Evolutionary conservation across 768 basidiomycete species (phyloP), one percentile per base, ranked within the genome.

Genomic region (Sistotremastrum suecicum): DNA sequence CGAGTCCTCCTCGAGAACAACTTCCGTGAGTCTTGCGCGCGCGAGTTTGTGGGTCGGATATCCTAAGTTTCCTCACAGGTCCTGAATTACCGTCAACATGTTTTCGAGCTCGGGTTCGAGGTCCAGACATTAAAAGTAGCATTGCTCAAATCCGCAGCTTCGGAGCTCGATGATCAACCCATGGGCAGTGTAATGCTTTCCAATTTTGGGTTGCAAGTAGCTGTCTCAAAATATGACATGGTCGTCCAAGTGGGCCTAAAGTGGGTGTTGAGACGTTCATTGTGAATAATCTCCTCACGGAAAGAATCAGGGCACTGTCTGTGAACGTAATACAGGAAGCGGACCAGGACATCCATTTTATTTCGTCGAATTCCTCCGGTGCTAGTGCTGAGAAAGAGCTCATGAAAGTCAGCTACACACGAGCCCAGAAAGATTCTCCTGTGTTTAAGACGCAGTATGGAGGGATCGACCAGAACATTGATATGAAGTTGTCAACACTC

Each of bases 401-500:
- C 11, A 69, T 99, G 37, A 75, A 67, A 12, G 74, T 99, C 40
- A 69, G 74, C 7, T 99, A 98, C 56, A 64, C 67, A 30, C 78
- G 85, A 37, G 84, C 82, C 1, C 84, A 97, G 58, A 76, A 73
- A 54, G 71, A 76, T 30, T 92, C 91, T 3, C 91, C 95, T 0
- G 86, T 94, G 54, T 97, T 83, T 61, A 61, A 72, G 51, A 74
- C 78, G 1, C 63, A 76, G 3, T 82, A 84, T 61, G 88, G 90
- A 50, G 80, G 83, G 28, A 77, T 91, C 41, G 85, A 94, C 54
- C 92, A 95, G 62, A 83, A 67, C 48, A 76, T 98, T 47, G 83
- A 90, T 54, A 75, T 90, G 52, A 78, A 77, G 53, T 68, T 98
- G 36, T 92, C 94, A 3, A 95, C 94, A 0, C 79, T 99, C 59